Percentiles rank a stretch among this genome's conserved stretches.
phyloP scores from a whole-genome alignment of 164 flowering plant genomes.

The Piper betle region DNA sequence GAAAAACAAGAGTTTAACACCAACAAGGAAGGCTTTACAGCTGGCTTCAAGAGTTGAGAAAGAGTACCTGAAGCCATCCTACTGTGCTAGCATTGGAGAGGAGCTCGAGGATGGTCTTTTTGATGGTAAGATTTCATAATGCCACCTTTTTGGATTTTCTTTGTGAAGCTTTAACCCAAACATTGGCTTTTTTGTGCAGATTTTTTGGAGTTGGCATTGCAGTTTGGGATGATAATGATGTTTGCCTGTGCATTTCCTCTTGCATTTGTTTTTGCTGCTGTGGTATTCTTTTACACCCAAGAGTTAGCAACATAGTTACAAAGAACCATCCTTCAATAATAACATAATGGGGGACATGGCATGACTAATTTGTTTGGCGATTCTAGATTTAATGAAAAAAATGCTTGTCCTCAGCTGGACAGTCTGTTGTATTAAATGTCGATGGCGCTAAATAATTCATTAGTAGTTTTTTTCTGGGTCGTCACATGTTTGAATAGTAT shows the following conservation, averaged over 20 bases:
- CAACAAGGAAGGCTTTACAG: conserved; percentile 32
- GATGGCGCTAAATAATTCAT: background rate
- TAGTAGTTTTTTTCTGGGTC: too few species aligned
- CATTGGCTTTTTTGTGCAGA: conserved; percentile 32
- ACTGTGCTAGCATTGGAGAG: conserved; percentile 72
- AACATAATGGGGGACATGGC: background rate
- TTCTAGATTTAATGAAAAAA: too few species aligned
- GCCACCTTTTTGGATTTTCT: background rate
- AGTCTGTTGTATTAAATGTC: too few species aligned
- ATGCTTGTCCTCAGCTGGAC: background rate
- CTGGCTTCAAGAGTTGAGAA: conserved; percentile 73
- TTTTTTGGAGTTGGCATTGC: conserved; percentile 73
- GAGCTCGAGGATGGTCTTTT: conserved; percentile 96
- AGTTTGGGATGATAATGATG: conserved; percentile 99
- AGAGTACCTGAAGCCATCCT: conserved; percentile 72
- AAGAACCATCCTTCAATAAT: too few species aligned
- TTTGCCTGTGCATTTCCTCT: conserved; percentile 97
- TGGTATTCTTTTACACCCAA: conserved; percentile 34
- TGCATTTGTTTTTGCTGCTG: conserved; percentile 57
- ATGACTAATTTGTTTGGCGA: background rate
- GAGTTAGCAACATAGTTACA: background rate
- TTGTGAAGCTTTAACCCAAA: background rate
- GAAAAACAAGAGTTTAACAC: conserved; percentile 43
- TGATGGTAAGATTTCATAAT: conserved; percentile 50
- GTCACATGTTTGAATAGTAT: too few species aligned